Percentiles rank a stretch among this genome's conserved stretches.
phyloP scores from a whole-genome alignment of 805 yeast species.

The Alloascoidea hylecoeti region DNA sequence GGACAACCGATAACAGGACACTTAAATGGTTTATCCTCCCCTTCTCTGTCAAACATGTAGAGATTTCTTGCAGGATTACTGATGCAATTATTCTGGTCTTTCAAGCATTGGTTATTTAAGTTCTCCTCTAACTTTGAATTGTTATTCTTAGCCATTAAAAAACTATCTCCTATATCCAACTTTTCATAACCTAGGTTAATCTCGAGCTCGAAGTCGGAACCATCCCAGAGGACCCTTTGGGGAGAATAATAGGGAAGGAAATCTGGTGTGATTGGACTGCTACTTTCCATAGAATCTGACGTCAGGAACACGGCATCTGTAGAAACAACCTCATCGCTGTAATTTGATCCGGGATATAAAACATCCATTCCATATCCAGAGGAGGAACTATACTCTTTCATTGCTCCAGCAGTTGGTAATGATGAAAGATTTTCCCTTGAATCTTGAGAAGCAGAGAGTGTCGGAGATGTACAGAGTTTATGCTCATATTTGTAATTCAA shows the following conservation, averaged over 20 bases:
- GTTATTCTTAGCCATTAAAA: too few relatives aligned
- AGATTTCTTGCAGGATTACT: conserved; percentile 95
- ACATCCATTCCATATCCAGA: not conserved
- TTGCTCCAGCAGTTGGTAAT: not conserved
- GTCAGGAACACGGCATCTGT: conserved; percentile 83
- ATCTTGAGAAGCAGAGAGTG: not conserved
- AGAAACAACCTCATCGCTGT: conserved; percentile 64
- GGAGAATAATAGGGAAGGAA: not conserved
- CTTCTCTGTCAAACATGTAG: conserved; percentile 73
- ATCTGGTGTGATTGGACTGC: not conserved
- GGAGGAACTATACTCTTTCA: not conserved
- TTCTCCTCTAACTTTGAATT: too few relatives aligned
- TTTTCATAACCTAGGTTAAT: not conserved
- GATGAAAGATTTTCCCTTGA: not conserved
- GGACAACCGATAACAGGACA: conserved; percentile 87
- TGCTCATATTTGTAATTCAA: too few relatives aligned
- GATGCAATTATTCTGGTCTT: conserved; percentile 55
- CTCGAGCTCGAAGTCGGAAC: not conserved
- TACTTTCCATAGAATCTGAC: conserved; percentile 17
- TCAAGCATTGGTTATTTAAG: too few relatives aligned
- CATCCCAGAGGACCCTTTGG: too few relatives aligned
- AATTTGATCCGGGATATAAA: too few relatives aligned
- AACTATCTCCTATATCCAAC: not conserved
- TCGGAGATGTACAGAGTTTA: not conserved
- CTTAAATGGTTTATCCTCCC: conserved; percentile 79